phyloP scores from a whole-genome alignment of 2,329 filamentous ascomycete genomes.

The Neocucurbitaria cava region DNA sequence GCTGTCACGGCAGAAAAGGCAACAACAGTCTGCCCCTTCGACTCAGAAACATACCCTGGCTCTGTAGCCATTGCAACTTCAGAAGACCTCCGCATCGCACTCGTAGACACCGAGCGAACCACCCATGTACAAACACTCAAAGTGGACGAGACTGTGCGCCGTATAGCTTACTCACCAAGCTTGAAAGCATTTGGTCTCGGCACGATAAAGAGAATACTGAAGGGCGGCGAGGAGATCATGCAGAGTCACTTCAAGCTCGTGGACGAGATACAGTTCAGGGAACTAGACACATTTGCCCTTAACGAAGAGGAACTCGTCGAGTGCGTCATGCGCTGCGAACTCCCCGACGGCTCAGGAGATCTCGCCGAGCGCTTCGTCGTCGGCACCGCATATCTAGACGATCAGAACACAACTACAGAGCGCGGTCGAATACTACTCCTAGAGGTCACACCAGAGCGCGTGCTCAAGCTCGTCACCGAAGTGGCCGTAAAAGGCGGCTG shows the following conservation, averaged over 20 bases:
- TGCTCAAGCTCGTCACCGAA: conserved; percentile 74
- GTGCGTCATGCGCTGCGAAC: conserved; percentile 77
- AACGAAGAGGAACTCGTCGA: conserved; percentile 79
- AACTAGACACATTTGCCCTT: conserved; percentile 74
- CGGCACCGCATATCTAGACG: conserved; percentile 81
- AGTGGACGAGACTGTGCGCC: conserved; percentile 81
- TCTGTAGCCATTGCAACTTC: conserved; percentile 83
- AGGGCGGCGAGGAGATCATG: conserved; percentile 75
- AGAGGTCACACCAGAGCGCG: conserved; percentile 77
- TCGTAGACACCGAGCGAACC: conserved; percentile 82
- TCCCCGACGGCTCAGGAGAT: conserved; percentile 66
- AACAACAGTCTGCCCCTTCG: conserved; percentile 80
- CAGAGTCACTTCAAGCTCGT: conserved; percentile 85
- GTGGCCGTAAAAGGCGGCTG: conserved; percentile 79
- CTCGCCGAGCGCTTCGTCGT: conserved; percentile 83
- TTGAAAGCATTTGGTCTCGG: conserved; percentile 87
- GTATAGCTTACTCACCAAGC: conserved; percentile 82
- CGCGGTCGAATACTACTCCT: conserved; percentile 84
- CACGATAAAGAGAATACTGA: conserved; percentile 77
- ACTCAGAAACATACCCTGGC: conserved; percentile 79
- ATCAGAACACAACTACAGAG: conserved; percentile 58
- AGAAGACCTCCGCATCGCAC: conserved; percentile 76
- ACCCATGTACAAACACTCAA: conserved; percentile 86
- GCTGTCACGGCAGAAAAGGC: conserved; percentile 91
- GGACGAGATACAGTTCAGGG: conserved; percentile 86